Evolutionary conservation across 306 rosid genomes (phyloP).

Genomic region (Erythrophleum fordii): DNA sequence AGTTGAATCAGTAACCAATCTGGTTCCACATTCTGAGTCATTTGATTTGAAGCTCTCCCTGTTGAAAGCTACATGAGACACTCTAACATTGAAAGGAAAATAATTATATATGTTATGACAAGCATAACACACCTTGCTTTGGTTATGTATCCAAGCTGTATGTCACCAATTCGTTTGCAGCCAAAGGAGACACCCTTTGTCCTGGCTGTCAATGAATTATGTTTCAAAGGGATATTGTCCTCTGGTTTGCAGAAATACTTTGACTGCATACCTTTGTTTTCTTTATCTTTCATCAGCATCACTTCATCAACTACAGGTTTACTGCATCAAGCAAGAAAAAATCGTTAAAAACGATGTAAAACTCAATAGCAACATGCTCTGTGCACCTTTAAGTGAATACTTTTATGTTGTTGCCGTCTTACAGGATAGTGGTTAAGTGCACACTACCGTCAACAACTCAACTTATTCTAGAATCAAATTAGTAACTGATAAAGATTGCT

Average conservation of each 20-base stretch:
- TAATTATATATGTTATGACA: slow-evolving; percentile 26
- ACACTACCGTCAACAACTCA: slow-evolving; percentile 31
- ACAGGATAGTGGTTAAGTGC: slow-evolving; percentile 23
- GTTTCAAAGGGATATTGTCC: slow-evolving; percentile 38
- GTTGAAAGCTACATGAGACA: slow-evolving; percentile 42
- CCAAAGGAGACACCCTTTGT: slow-evolving; percentile 47
- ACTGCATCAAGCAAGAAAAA: slow-evolving; percentile 50
- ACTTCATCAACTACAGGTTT: slow-evolving; percentile 40
- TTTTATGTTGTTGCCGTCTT: slow-evolving; percentile 23
- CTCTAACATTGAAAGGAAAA: slow-evolving; percentile 34
- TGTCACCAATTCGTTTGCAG: slow-evolving; percentile 42
- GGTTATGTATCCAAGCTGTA: slow-evolving; percentile 39
- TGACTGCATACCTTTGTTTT: slow-evolving; percentile 44
- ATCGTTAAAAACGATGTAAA: slow-evolving; percentile 5
- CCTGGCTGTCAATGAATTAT: slow-evolving; percentile 49
- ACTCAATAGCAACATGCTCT: not conserved
- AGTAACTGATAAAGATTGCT: slow-evolving; percentile 1
- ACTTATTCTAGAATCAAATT: slow-evolving; percentile 27
- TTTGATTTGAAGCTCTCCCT: slow-evolving; percentile 50
- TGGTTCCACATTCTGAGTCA: slow-evolving; percentile 49
- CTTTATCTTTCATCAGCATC: slow-evolving; percentile 42
- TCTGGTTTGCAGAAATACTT: slow-evolving; percentile 40
- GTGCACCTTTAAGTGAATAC: slow-evolving; percentile 1
- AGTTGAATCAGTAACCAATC: slow-evolving; percentile 39
- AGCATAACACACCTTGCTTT: slow-evolving; percentile 53